A percentile compares a stretch with the other conserved stretches of the same genome.
Evolutionary conservation across 768 basidiomycete genomes (phyloP).

Genomic region (Phanerochaete sordida): DNA sequence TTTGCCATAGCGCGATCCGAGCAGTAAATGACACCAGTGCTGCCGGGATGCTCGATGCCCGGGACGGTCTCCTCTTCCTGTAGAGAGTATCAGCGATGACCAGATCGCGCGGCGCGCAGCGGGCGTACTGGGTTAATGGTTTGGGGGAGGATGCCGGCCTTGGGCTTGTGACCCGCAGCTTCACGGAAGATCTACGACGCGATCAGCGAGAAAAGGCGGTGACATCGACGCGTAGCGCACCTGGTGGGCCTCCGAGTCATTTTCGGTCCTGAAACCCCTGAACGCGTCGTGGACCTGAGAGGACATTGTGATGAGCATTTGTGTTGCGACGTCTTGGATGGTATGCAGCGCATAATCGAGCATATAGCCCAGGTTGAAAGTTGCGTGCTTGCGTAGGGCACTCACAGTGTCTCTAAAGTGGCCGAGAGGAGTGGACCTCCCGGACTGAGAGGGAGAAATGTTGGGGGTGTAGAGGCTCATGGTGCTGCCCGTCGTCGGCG

Average conservation of each 20-base stretch:
- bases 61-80: constrained; percentile 89
- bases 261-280: constrained; percentile 67
- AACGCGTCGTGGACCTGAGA: constrained; percentile 68
- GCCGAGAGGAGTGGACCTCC: constrained; percentile 10
- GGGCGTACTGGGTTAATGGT: constrained; percentile 62
- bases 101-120: background rate
- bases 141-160: constrained; percentile 55
- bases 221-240: constrained; percentile 32
- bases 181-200: constrained; percentile 66
- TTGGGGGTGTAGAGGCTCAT: background rate
- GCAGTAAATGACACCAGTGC: constrained; percentile 75
- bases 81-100: background rate
- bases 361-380: background rate
- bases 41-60: constrained; percentile 76
- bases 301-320: constrained; percentile 4
- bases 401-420: constrained; percentile 13
- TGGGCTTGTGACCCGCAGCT: constrained; percentile 65
- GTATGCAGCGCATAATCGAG: constrained; percentile 2
- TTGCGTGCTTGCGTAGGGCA: background rate
- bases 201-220: background rate
- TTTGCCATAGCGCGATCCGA: constrained; percentile 95
- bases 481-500: constrained; percentile 2
- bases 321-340: background rate
- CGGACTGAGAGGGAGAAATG: constrained; percentile 6
- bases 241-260: constrained; percentile 87